These are phyloP conservation scores for Boletales sp. DNA, from an alignment of 768 basidiomycete species.

Conservation along the genomic window DNA sequence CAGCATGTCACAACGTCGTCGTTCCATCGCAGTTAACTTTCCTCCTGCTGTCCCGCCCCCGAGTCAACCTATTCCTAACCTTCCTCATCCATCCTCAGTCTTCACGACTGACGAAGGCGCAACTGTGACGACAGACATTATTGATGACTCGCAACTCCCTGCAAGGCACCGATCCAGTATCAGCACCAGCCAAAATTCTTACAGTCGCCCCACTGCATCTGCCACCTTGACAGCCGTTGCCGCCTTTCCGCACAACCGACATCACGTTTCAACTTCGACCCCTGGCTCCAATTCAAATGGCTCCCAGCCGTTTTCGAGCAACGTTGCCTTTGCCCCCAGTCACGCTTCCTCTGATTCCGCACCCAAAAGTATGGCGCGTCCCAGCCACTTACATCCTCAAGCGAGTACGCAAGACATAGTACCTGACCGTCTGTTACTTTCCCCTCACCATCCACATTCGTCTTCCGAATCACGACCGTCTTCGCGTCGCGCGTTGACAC, in stretches of 20 bases:
- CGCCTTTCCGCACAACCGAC: conserved; percentile 55
- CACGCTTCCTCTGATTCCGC: conserved; percentile 58
- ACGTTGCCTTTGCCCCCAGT: conserved; percentile 28
- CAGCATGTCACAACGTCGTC: conserved; percentile 47
- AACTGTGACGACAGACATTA: conserved; percentile 18
- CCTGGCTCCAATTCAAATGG: conserved; percentile 25
- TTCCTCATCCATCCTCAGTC: conserved; percentile 40
- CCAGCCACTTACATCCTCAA: conserved; percentile 17
- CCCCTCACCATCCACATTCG: conserved; percentile 41
- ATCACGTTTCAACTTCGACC: conserved; percentile 28
- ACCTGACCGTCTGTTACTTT: conserved; percentile 42
- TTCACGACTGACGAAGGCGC: conserved; percentile 17
- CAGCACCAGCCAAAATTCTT: conserved; percentile 29
- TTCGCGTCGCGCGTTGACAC: conserved; percentile 81
- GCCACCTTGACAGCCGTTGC: conserved; percentile 56
- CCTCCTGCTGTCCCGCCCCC: conserved; percentile 73
- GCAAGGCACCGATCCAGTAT: conserved; percentile 36
- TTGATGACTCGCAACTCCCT: conserved; percentile 28
- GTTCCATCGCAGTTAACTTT: conserved; percentile 61
- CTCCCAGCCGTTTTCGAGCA: conserved; percentile 21
- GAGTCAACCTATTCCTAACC: conserved; percentile 66
- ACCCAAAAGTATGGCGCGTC: conserved; percentile 47
- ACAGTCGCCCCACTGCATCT: conserved; percentile 37
- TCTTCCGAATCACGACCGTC: conserved; percentile 55
- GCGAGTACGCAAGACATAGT: conserved; percentile 37